These are phyloP conservation scores for Colletotrichum sp. DNA, from an alignment of 2,329 filamentous ascomycete genomes.

Conservation along the genomic window DNA sequence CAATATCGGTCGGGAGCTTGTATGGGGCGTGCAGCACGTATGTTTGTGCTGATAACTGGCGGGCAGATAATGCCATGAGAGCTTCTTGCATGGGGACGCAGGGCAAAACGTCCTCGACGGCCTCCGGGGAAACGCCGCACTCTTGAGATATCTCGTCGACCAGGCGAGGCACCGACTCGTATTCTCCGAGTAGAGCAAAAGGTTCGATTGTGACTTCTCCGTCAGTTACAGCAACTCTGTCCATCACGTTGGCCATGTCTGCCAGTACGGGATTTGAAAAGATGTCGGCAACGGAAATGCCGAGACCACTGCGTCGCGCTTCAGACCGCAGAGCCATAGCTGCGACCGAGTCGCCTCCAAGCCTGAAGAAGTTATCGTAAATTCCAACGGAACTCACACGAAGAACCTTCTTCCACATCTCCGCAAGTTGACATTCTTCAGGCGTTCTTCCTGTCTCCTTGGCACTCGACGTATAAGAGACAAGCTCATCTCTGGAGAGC, in stretches of 20 bases:
- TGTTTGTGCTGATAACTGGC: slow-evolving; percentile 14
- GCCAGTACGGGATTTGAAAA: background rate
- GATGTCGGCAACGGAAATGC: background rate
- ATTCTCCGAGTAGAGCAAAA: background rate
- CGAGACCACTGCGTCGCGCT: background rate
- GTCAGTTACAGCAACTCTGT: background rate
- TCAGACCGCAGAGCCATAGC: slow-evolving; percentile 25
- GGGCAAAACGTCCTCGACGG: background rate
- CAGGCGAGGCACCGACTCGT: background rate
- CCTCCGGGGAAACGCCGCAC: background rate
- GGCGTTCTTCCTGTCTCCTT: background rate
- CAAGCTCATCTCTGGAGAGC: background rate
- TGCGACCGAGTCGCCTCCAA: slow-evolving; percentile 27
- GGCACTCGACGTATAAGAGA: background rate
- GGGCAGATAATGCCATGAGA: slow-evolving; percentile 20
- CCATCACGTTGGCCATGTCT: background rate
- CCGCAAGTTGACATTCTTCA: background rate
- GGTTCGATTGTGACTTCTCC: background rate
- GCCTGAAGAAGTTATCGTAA: slow-evolving; percentile 26
- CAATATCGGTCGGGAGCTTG: background rate
- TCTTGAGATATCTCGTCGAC: background rate
- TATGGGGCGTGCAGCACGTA: slow-evolving; percentile 19
- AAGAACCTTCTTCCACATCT: background rate
- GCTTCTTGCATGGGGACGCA: background rate
- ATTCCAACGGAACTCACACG: background rate